Base-by-base conservation (phyloP, 2,329 filamentous ascomycete species). In the Pseudogymnoascus pannorum region DNA sequence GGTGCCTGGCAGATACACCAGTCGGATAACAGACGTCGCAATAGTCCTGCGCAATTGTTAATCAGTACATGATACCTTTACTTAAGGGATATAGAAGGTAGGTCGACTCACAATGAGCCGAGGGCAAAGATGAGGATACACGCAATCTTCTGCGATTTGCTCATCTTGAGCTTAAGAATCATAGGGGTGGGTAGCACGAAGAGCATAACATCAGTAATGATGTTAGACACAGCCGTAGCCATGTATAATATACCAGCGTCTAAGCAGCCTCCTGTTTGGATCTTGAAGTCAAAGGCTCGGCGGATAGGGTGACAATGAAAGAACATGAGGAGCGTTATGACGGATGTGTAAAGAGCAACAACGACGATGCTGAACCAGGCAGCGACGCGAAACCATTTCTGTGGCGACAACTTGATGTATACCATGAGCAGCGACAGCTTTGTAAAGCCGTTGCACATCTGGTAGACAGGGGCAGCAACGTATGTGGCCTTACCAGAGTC, bases 181-280 rank as follows among this genome's bases (percentile, higher is more conserved):
- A 79, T 77, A 0, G 75, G 76, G 26, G 81, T 73, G 0, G 79
- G 79, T 2, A 82, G 66, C 0, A 73, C 64, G 57, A 79, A 78
- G 14, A 80, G 73, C 5, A 80, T 65, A 4, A 82, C 58, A 64
- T 81, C 78, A 6, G 78, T 78, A 14, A 75, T 60, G 51, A 81
- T 78, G 62, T 80, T 80, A 16, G 77, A 70, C 2, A 73, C 75
- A 0, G 78, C 77, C 12, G 79, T 80, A 35, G 75, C 73, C 31
- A 81, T 75, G 66, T 80, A 81, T 24, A 81, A 75, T 1, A 74
- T 70, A n/a, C 77, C 73, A 20, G 75, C 73, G 54, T 78, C 71
- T 42, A 82, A 71, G 61, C 79, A 82, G n/a, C 54, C 68, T 62
- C 64, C 77, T 63, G 0, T 63, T 63, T 48, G 70, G 40, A 62